Evolutionary conservation across 1,284 basidiomycete genomes (phyloP).

Genomic region (Boletus calvinii): DNA sequence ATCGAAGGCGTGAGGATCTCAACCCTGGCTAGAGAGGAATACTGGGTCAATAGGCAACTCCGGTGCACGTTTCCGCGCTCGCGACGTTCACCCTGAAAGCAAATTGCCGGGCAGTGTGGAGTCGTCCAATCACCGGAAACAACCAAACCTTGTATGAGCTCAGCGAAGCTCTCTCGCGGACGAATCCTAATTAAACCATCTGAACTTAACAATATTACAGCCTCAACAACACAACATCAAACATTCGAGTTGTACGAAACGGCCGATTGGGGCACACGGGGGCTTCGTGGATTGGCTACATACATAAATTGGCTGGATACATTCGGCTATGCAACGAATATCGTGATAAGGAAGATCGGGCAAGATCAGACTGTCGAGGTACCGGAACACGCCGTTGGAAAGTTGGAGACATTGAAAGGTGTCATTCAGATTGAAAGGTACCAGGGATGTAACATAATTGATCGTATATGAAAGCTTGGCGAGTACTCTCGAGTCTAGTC

Average conservation of each 20-base stretch:
- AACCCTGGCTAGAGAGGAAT: slow-evolving; percentile 18
- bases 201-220: slow-evolving; percentile 19
- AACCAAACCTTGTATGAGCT: slow-evolving; percentile 32
- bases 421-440: slow-evolving; percentile 21
- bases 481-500: slow-evolving; percentile 24
- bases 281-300: slow-evolving; percentile 9
- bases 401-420: slow-evolving; percentile 11
- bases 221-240: slow-evolving; percentile 9
- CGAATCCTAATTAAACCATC: slow-evolving; percentile 22
- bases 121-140: slow-evolving; percentile 27
- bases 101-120: slow-evolving; percentile 27
- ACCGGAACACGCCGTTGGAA: slow-evolving; percentile 18
- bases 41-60: slow-evolving; percentile 23
- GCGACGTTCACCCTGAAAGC: slow-evolving; percentile 18
- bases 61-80: slow-evolving; percentile 23
- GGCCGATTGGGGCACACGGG: slow-evolving; percentile 15
- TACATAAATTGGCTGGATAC: slow-evolving; percentile 6
- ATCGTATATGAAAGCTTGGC: slow-evolving; percentile 27
- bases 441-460: slow-evolving; percentile 21
- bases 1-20: slow-evolving; percentile 33
- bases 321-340: slow-evolving; percentile 11
- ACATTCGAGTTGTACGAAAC: slow-evolving; percentile 8
- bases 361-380: slow-evolving; percentile 21
- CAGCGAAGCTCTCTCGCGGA: slow-evolving; percentile 29
- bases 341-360: slow-evolving; percentile 14